Percentiles rank a stretch among this genome's conserved stretches.
phyloP scores from a whole-genome alignment of 805 yeast genomes.

The Grigorovia transvaalensis region DNA sequence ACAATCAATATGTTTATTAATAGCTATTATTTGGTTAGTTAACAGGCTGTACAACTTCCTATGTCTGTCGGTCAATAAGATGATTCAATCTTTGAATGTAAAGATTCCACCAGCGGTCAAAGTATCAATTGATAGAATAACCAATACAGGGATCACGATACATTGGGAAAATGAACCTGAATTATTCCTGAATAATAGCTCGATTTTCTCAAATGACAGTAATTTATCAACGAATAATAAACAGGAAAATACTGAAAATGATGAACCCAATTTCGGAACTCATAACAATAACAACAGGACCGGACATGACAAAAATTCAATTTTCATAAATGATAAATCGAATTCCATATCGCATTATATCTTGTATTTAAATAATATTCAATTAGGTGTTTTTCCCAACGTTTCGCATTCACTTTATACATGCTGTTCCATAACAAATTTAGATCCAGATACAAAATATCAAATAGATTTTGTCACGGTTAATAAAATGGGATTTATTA shows the following conservation, averaged over 20 bases:
- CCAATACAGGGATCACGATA: slow-evolving; percentile 20
- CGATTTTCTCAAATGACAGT: neutral
- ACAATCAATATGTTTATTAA: slow-evolving; percentile 1
- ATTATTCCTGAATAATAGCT: neutral
- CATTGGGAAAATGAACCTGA: slow-evolving; percentile 29
- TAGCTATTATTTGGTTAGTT: slow-evolving; percentile 20
- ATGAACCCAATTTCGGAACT: neutral
- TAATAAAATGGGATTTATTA: slow-evolving; percentile 26
- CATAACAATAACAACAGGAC: neutral
- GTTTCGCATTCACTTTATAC: slow-evolving; percentile 23
- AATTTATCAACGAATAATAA: neutral
- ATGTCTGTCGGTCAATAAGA: slow-evolving; percentile 22
- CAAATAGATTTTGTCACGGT: slow-evolving; percentile 27
- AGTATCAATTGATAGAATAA: slow-evolving; percentile 26
- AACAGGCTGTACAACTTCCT: slow-evolving; percentile 22
- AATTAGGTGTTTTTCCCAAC: slow-evolving; percentile 25
- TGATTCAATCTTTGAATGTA: slow-evolving; percentile 21
- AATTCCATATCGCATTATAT: slow-evolving; percentile 22
- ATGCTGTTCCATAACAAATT: slow-evolving; percentile 23
- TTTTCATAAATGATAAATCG: neutral
- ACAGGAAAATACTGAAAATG: neutral
- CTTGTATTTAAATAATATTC: slow-evolving; percentile 23
- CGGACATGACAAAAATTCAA: neutral
- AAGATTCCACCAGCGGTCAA: slow-evolving; percentile 26
- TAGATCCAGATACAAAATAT: slow-evolving; percentile 19